Base-by-base conservation (phyloP, 306 rosid species). In the Fragaria vesca region DNA sequence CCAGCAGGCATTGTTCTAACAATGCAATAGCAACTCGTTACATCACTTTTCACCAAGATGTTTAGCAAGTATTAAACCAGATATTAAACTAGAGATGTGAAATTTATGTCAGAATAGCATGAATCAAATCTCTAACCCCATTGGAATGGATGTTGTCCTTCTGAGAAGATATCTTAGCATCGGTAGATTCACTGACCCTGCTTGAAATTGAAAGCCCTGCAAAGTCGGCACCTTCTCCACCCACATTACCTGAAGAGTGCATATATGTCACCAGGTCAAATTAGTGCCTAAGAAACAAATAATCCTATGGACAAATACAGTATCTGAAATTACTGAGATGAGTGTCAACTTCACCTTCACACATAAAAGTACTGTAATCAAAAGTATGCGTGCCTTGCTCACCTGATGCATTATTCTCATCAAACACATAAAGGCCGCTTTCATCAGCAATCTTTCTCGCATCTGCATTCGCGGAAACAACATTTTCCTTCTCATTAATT, bases 61-160 rank as follows among this genome's bases (percentile, higher is more conserved):
- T 18, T 18, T 36, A 36, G 21, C 45, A 16, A 65, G 9, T 30
- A 30, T 30, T 12, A 15, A 65, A 66, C 43, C 26, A 43, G 10
- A 30, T 5, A 18, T 30, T 12, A 15, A 65, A 66, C 43, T n/a
- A 43, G 10, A 30, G 2, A 18, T 73, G 46, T 69, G n/a, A 80
- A 48, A 52, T 38, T 12, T 40, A 67, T 42, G 15, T 74, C 21
- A 45, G 61, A 60, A 62, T 54, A 42, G 65, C 30, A 46, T 47
- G 71, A 72, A 63, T 51, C 66, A 69, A 36, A 28, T 45, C 58
- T 11, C 57, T 74, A 11, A 91, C 94, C 92, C 84, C 88, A 50
- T 76, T 72, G 71, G 91, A 79, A 66, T 83, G 80, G 4, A 30
- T 48, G 40, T 26, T 8, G 26, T 79, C 77, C 71, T 75, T 79